Conservation (phyloP, 1,139 yeast genomes). For the Meyerozyma athensensis region DNA sequence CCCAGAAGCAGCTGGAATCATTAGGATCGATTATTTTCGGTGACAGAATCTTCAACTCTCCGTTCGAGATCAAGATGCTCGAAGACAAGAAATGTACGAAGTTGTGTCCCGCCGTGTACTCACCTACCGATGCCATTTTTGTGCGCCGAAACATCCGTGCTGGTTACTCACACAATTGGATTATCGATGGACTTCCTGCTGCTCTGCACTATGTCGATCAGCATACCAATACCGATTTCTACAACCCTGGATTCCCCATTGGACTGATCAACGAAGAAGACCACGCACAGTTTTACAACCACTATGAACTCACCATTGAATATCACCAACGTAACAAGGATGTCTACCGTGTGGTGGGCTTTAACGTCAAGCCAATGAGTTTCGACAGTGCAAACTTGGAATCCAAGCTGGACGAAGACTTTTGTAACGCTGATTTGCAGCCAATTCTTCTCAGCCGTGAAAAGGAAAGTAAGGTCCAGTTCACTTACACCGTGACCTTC, state of each 20-base stretch:
- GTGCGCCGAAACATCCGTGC: conserved; percentile 75
- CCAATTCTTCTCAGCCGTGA: conserved; percentile 28
- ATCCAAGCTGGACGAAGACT: conserved; percentile 23
- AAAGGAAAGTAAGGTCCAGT: conserved; percentile 28
- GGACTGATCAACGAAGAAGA: conserved; percentile 56
- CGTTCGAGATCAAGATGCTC: conserved; percentile 76
- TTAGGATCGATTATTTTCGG: conserved; percentile 93
- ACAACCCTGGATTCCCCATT: conserved; percentile 77
- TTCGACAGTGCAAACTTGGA: conserved; percentile 37
- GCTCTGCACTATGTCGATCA: conserved; percentile 57
- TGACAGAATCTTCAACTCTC: conserved; percentile 91
- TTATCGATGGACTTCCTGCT: conserved; percentile 92
- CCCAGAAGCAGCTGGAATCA: conserved; percentile 78
- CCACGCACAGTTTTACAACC: conserved; percentile 64
- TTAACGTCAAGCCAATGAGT: conserved; percentile 67
- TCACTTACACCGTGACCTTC: conserved; percentile 53
- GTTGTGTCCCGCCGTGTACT: conserved; percentile 59
- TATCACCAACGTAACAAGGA: conserved; percentile 73
- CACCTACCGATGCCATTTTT: conserved; percentile 63
- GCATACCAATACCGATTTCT: conserved; percentile 56
- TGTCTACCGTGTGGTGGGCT: conserved; percentile 86
- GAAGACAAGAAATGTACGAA: conserved; percentile 60
- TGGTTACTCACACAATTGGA: conserved; percentile 87
- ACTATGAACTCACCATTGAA: conserved; percentile 72
- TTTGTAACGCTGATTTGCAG: conserved; percentile 31